Base-by-base conservation (phyloP, 1,284 basidiomycete genomes). In the Cryptococcus amylolentus region DNA sequence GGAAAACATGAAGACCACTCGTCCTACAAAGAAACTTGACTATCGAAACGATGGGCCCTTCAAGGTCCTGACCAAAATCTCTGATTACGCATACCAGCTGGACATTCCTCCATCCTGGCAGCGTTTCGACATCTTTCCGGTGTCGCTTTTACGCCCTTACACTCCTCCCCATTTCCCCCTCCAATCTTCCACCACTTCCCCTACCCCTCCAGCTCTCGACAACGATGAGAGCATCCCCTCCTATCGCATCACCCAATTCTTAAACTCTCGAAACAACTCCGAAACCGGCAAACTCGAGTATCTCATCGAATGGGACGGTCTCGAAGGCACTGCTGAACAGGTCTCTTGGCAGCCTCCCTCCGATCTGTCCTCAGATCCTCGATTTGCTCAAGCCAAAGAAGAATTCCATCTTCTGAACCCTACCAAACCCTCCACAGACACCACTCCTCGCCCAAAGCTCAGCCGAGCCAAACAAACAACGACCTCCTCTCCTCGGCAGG, bases 21-120 rank as follows among this genome's bases (percentile, higher is more conserved):
- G 76, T 9, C 80, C 79, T 0, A 70, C 77, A 5, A 58, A 72
- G 55, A 81, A 81, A 60, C 71, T 81, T 26, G 73, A 57, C 23
- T 46, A 26, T 3, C 44, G 44, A 6, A 16, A 46, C 8, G 26
- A 16, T 9, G 44, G 44, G 2, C 44, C 44, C 8, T 46, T 46
- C 18, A 3, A 4, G 5, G 44, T 46, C 26, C 14, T 46, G 6
- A 23, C 44, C 18, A 46, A 46, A 26, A 46, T 46, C 2, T 46
- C 44, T 1, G 44, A 46, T 26, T 20, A 46, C 26, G 44, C 44
- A 13, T 44, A 44, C 43, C 43, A 44, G 43, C 43, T 44, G 9
- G 43, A 44, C 4, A 44, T 44, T 18, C 43, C 43, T 23, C 10
- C 43, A 13, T 10, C 10, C 43, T 44, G 43, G 43, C 14, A 44